Base-by-base conservation (phyloP, 768 basidiomycete species). In the Cyclocybe aegerita region DNA sequence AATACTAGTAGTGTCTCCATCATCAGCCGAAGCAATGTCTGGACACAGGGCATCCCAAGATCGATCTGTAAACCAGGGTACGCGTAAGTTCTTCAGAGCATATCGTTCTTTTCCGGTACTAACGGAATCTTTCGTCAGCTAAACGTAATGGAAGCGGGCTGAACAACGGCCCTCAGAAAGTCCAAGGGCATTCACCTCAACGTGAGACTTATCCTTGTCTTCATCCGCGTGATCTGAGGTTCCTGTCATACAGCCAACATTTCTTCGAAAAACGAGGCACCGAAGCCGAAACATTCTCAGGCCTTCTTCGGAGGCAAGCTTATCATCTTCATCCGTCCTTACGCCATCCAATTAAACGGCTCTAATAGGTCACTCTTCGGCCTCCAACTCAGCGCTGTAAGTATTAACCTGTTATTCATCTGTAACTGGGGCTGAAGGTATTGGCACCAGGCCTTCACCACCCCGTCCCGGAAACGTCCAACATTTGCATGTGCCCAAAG, bases 211-310 rank as follows among this genome's bases (percentile, higher is more conserved):
- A 51, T 39, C 43, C 50, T 51, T 46, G 44, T 51, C 29, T 51
- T 51, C 50, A 46, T 51, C 31, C 36, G 50, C 37, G 50, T 51
- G 42, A 53, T 48, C 52, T 53, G 46, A 48, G 29, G 42, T 48
- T 52, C 38, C 43, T 52, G 42, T 53, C 52, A 48, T 48, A 44
- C 40, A 53, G 52, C 52, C 52, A 48, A 53, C 52, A 39, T 39
- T 48, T 43, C 52, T 44, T n/a, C n/a, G n/a, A 53, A 48, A 48
- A 48, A 48, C 46, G 41, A 48, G 42, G 46, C 46, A 53, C 36
- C 52, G 52, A 53, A 53, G 47, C 52, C 46, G 42, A 53, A 48
- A 39, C 47, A 43, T 48, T 53, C 52, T 53, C 52, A 48, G 46
- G 16, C 29, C 29, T 43, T 53, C 46, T 48, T 48, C 49, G 52